Percentiles rank a stretch among this genome's conserved stretches.
Conservation (phyloP, 2,329 filamentous ascomycete species). For the Fusarium burgessii region DNA sequence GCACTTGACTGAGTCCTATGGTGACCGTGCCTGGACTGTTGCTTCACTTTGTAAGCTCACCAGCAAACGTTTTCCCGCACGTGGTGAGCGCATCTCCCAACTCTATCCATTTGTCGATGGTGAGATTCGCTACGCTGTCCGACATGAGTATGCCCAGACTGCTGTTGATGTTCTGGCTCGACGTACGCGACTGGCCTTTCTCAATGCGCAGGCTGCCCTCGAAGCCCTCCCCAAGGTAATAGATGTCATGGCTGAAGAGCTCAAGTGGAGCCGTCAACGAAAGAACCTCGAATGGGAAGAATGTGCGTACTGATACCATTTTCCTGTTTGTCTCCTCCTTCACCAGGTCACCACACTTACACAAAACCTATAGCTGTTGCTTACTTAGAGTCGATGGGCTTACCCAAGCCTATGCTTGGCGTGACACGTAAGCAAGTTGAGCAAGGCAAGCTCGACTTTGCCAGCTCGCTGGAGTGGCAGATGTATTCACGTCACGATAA, state of each 20-base stretch:
- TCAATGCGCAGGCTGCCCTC: slow-evolving; percentile 91
- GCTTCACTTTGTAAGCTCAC: slow-evolving; percentile 83
- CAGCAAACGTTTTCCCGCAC: slow-evolving; percentile 82
- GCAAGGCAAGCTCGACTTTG: slow-evolving; percentile 68
- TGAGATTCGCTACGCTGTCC: slow-evolving; percentile 88
- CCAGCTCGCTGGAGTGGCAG: slow-evolving; percentile 68
- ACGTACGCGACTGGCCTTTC: slow-evolving; percentile 85
- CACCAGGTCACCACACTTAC: slow-evolving; percentile 6
- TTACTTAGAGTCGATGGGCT: slow-evolving; percentile 74
- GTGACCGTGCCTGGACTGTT: slow-evolving; percentile 92
- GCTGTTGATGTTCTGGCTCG: slow-evolving; percentile 89
- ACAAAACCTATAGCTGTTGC: slow-evolving; percentile 59
- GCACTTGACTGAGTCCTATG: slow-evolving; percentile 88
- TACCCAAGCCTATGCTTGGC: slow-evolving; percentile 69
- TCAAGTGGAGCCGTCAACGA: slow-evolving; percentile 79
- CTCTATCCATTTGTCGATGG: slow-evolving; percentile 94
- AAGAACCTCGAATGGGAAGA: slow-evolving; percentile 87
- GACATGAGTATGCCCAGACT: slow-evolving; percentile 92
- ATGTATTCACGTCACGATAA: slow-evolving; percentile 72
- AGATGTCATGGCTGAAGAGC: slow-evolving; percentile 87
- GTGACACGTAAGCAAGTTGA: slow-evolving; percentile 71
- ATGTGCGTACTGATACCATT: slow-evolving; percentile 58
- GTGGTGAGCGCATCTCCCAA: slow-evolving; percentile 81
- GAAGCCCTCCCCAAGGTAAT: slow-evolving; percentile 88
- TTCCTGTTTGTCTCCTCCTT: slow-evolving; percentile 11